These are phyloP conservation scores for Magnaporthales sp. DNA, from an alignment of 2,329 filamentous ascomycete species.

Conservation along the genomic window DNA sequence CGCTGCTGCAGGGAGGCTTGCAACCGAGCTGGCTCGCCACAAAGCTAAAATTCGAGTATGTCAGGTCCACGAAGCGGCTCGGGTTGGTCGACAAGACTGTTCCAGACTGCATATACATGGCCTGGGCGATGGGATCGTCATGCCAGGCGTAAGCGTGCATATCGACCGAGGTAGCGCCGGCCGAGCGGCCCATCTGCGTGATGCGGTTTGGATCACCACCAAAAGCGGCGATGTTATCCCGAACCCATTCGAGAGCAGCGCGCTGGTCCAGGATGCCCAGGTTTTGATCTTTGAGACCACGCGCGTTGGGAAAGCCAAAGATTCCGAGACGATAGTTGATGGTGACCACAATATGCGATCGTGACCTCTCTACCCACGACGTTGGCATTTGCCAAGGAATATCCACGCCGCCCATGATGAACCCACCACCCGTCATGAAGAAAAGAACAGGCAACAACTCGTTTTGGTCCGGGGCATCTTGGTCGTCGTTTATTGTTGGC, in stretches of 20 bases:
- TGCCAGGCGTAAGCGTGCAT: not conserved
- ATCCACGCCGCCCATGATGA: constrained; percentile 31
- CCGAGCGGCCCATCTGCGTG: constrained; percentile 38
- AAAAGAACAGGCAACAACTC: constrained; percentile 28
- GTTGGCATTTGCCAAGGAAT: constrained; percentile 36
- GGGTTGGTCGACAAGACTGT: constrained; percentile 13
- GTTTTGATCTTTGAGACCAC: constrained; percentile 30
- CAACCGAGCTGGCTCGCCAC: not conserved
- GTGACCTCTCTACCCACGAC: constrained; percentile 35
- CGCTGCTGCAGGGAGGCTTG: constrained; percentile 6
- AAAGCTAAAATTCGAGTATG: not conserved
- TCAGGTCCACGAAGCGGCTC: not conserved
- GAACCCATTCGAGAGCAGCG: constrained; percentile 40
- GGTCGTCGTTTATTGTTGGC: constrained; percentile 10
- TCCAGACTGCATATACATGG: constrained; percentile 7
- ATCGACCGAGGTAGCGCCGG: constrained; percentile 40
- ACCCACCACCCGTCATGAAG: constrained; percentile 39
- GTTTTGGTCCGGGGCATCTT: not conserved
- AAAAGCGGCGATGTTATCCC: constrained; percentile 43
- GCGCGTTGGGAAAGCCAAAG: constrained; percentile 22
- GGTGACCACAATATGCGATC: constrained; percentile 27
- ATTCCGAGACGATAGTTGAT: constrained; percentile 24
- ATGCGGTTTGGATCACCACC: constrained; percentile 41
- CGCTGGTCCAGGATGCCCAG: constrained; percentile 45
- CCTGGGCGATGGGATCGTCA: not conserved